Evolutionary conservation across 176 grass and related monocot genomes (phyloP).

Genomic region (Aegilops umbellulata): DNA sequence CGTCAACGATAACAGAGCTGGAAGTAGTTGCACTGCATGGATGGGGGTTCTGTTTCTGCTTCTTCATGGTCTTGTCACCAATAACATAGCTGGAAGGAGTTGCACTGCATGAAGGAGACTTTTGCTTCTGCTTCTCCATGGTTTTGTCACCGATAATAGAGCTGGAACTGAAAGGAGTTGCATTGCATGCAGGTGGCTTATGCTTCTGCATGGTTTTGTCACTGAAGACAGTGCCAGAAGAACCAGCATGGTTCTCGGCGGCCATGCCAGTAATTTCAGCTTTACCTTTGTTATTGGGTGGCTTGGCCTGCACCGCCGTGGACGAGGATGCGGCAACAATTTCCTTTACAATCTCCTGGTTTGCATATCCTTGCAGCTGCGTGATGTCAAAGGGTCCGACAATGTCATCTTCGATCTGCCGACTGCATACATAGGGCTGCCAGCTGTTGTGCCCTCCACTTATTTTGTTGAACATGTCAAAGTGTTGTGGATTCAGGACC

Average conservation of each 20-base stretch:
- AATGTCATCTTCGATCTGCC: constrained; percentile 43
- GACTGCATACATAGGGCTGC: constrained; percentile 44
- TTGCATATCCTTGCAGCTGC: constrained; percentile 57
- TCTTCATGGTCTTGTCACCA: too few species aligned
- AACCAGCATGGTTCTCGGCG: neutral
- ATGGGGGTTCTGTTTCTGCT: too few species aligned
- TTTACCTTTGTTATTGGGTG: neutral
- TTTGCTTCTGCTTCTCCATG: too few species aligned
- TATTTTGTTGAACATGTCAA: constrained; percentile 40
- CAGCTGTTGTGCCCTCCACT: neutral
- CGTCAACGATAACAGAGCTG: too few species aligned
- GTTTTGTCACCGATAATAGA: too few species aligned
- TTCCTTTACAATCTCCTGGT: constrained; percentile 45
- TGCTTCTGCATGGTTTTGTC: too few species aligned
- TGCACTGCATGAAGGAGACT: too few species aligned
- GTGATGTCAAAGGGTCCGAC: constrained; percentile 51
- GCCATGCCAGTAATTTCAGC: neutral
- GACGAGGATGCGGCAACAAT: constrained; percentile 24
- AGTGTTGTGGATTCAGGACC: constrained; percentile 55
- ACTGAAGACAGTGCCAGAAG: too few species aligned
- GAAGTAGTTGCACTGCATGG: too few species aligned
- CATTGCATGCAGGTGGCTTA: neutral
- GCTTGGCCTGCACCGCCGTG: constrained; percentile 26
- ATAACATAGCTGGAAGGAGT: too few species aligned
- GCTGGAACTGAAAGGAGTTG: neutral